Evolutionary conservation across 805 yeast genomes (phyloP).

Genomic region (Wickerhamomyces xylosicus): DNA sequence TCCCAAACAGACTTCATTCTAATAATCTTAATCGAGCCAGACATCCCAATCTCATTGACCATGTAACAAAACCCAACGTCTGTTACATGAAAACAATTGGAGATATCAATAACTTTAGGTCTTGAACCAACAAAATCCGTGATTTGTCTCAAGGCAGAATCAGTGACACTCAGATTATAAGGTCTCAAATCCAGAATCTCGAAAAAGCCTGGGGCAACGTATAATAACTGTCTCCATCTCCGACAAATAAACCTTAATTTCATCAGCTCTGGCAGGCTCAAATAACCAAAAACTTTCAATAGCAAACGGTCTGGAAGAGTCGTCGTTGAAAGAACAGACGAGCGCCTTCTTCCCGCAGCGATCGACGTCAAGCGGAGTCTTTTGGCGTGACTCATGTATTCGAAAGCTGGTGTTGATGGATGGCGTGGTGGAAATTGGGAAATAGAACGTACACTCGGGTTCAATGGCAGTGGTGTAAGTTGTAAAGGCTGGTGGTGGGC

Average conservation of each 20-base stretch:
- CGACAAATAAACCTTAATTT: slow-evolving; percentile 45
- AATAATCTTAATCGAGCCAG: slow-evolving; percentile 44
- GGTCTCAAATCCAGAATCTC: slow-evolving; percentile 44
- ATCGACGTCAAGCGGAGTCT: slow-evolving; percentile 38
- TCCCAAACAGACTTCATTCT: slow-evolving; percentile 70
- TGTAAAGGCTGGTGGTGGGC: slow-evolving; percentile 10
- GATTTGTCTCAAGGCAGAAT: slow-evolving; percentile 43
- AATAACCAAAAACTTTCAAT: slow-evolving; percentile 38
- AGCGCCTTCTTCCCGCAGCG: slow-evolving; percentile 35
- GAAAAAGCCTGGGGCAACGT: slow-evolving; percentile 44
- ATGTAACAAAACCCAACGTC: slow-evolving; percentile 66
- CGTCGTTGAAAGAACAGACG: slow-evolving; percentile 47
- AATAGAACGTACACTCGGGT: slow-evolving; percentile 26
- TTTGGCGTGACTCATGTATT: slow-evolving; percentile 44
- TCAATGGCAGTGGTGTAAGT: slow-evolving; percentile 27
- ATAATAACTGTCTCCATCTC: slow-evolving; percentile 59
- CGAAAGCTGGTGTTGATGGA: slow-evolving; percentile 23
- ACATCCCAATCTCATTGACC: slow-evolving; percentile 60
- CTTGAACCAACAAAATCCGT: slow-evolving; percentile 64
- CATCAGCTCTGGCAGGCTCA: slow-evolving; percentile 53
- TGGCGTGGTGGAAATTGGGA: slow-evolving; percentile 20
- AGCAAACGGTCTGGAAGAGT: slow-evolving; percentile 54
- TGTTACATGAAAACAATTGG: slow-evolving; percentile 69
- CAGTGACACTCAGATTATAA: slow-evolving; percentile 54
- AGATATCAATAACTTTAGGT: slow-evolving; percentile 49